A percentile compares a stretch with the other conserved stretches of the same genome.
Conservation (phyloP, 1,139 yeast genomes). For the Geotrichum bryndzae region DNA sequence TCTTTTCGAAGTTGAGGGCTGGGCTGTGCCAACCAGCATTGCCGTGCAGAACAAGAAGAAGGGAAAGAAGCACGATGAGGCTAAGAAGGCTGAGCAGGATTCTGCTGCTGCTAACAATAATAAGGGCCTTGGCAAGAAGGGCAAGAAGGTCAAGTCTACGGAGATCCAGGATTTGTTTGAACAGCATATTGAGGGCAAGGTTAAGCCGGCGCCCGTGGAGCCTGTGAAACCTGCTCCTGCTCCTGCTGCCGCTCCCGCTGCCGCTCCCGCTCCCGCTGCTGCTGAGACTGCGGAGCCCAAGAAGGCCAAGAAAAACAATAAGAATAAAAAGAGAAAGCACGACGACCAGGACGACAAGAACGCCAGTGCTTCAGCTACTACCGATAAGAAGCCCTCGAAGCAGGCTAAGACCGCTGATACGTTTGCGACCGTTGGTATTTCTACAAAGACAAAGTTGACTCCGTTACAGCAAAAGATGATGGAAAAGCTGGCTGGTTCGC, state of each 20-base stretch:
- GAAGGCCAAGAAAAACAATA: slow-evolving; percentile 2
- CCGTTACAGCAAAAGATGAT: slow-evolving; percentile 94
- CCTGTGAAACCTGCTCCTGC: slow-evolving; percentile 17
- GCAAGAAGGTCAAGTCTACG: slow-evolving; percentile 17
- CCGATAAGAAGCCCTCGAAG: not conserved
- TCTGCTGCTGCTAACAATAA: slow-evolving; percentile 3
- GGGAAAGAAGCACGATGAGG: slow-evolving; percentile 18
- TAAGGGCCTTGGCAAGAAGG: slow-evolving; percentile 16
- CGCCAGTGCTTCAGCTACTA: not conserved
- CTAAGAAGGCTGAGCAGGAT: slow-evolving; percentile 18
- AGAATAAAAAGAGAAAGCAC: not conserved
- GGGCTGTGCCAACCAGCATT: slow-evolving; percentile 59
- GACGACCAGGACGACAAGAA: slow-evolving; percentile 13
- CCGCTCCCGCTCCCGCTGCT: not conserved
- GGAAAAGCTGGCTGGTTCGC: slow-evolving; percentile 86
- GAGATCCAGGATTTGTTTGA: slow-evolving; percentile 16
- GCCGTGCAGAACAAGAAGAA: slow-evolving; percentile 30
- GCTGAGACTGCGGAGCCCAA: not conserved
- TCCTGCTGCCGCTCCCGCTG: not conserved
- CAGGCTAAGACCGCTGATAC: slow-evolving; percentile 5
- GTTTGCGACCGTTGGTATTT: slow-evolving; percentile 18
- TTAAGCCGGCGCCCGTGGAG: slow-evolving; percentile 12
- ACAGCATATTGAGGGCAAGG: slow-evolving; percentile 9
- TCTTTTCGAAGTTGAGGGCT: slow-evolving; percentile 64
- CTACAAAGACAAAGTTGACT: slow-evolving; percentile 49